Evolutionary conservation across 2,329 filamentous ascomycete species (phyloP), one percentile per base, ranked within the genome.

Genomic region (Penicillium rolfsii): DNA sequence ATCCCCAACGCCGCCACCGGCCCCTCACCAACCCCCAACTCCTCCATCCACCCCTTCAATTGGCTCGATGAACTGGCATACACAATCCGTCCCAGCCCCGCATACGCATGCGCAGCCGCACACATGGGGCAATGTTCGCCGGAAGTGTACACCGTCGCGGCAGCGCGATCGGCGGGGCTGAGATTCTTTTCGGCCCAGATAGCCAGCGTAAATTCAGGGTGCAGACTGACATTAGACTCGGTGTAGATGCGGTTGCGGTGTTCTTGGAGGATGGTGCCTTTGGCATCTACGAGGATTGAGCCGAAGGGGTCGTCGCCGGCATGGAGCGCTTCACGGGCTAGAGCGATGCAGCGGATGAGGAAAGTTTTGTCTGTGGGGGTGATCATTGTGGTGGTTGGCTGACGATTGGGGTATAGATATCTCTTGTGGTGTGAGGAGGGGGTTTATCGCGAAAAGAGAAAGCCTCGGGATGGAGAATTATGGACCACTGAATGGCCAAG

Each of bases 121-220:
- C 63, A 65, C 63, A 65, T 65, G 11, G 63, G 61, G 40, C 63
- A 65, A 40, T 65, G 63, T 40, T 65, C 63, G 43, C 61, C 59
- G 11, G 63, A 65, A 4, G 63, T 65, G 53, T 65, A 65, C 28
- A 65, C 59, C 0, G 61, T 65, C 24, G 61, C 52, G 19, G 58
- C 22, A 1, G 61, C 54, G 28, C 63, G 63, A 9, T 60, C 59
- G 1, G 56, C 19, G 0, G 56, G 54, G 3, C 33, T n/a, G 43
- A 65, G 16, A 28, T 65, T 48, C 19, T 61, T 49, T n/a, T 64
- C 57, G n/a, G 63, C 61, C 63, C 63, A 65, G 16, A 52, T 30
- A 1, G 55, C 63, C 12, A 65, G 57, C 2, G 54, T 64, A 40
- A 64, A 53, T 28, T 65, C 63, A 4, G 63, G 63, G n/a, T 65